A percentile compares a stretch with the other conserved stretches of the same genome.
phyloP scores from a whole-genome alignment of 352 stramenopile species.

The Globisporangium yorkense region DNA sequence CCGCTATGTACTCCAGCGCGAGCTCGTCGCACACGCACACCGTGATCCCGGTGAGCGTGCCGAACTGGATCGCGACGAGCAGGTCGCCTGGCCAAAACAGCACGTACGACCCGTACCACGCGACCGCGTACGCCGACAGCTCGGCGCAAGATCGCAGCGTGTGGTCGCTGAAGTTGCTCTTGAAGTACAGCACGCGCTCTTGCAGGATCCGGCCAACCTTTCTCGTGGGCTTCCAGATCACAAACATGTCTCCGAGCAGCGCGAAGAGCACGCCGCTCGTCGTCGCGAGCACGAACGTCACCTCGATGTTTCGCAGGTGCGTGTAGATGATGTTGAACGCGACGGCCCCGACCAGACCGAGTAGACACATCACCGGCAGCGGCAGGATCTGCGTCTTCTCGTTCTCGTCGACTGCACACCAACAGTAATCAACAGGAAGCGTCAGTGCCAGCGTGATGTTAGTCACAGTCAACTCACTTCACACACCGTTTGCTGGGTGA shows the following conservation, averaged over 20 bases:
- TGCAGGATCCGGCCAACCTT: conserved; percentile 77
- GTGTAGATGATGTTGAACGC: conserved; percentile 89
- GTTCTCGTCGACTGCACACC: conserved; percentile 23
- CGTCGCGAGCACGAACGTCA: conserved; percentile 76
- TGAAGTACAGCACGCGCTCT: conserved; percentile 65
- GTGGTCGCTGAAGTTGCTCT: conserved; percentile 53
- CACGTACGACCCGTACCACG: conserved; percentile 59
- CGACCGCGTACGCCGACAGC: conserved; percentile 38
- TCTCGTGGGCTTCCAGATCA: conserved; percentile 77
- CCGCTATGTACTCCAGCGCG: conserved; percentile 55
- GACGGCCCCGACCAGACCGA: conserved; percentile 69
- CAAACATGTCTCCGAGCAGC: conserved; percentile 77
- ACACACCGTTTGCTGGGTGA: conserved; percentile 37
- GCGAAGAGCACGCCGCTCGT: conserved; percentile 73
- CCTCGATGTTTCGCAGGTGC: conserved; percentile 69
- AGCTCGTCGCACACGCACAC: conserved; percentile 67
- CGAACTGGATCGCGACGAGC: conserved; percentile 68
- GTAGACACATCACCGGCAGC: conserved; percentile 73
- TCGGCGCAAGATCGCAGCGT: conserved; percentile 50
- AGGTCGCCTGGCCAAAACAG: conserved; percentile 68
- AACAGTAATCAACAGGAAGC: not conserved
- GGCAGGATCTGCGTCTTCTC: conserved; percentile 72
- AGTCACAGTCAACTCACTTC: not conserved
- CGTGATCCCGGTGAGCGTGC: conserved; percentile 62
- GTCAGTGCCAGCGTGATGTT: not conserved